Base-by-base conservation (phyloP, 1,139 yeast species). In the Waltiozyma sp. region DNA sequence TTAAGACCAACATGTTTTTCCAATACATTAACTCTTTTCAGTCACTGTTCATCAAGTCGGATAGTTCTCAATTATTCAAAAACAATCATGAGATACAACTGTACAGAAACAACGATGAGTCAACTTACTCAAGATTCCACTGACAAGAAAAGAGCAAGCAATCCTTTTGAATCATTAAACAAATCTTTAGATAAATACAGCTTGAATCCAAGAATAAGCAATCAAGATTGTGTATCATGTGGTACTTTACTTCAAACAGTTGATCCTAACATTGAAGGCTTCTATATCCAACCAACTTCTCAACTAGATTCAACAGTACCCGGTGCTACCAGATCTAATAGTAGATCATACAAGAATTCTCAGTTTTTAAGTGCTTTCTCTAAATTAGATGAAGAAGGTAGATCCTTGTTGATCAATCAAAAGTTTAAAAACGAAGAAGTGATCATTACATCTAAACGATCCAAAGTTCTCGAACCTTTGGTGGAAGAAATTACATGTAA, bases 241-340 rank as follows among this genome's bases (percentile, higher is more conserved):
- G 85, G 85, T 34, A 62, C 76, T 8, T 58, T 60, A 19, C 61
- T 78, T 19, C 85, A 79, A 52, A 54, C 56, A 15, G 49, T 46
- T 1, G 61, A 68, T 40, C 56, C 66, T 1, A 42, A 46, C 0
- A 50, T 54, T 26, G 64, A 68, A 1, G 82, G 82, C 0, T 77
- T 52, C 55, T 77, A 61, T 48, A 47, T 53, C 24, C 49, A 60
- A 24, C 60, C 64, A 2, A 53, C 51, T 41, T 4, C 19, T 33
- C 13, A 13, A 33, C 19, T 33, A 31, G 3, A 43, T 13, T 21
- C 21, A 21, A 45, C 24, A 40, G 41, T 21, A 11, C 13, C 31
- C 6, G 10, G 10, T 14, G 10, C 13, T 14, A 26, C 4, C 10
- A 7, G 14, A 26, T 14, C 31, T 7, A 4, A 26, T 26, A 41